phyloP scores from a whole-genome alignment of 306 rosid species.

The barrel medic (Medicago truncatula) region DNA sequence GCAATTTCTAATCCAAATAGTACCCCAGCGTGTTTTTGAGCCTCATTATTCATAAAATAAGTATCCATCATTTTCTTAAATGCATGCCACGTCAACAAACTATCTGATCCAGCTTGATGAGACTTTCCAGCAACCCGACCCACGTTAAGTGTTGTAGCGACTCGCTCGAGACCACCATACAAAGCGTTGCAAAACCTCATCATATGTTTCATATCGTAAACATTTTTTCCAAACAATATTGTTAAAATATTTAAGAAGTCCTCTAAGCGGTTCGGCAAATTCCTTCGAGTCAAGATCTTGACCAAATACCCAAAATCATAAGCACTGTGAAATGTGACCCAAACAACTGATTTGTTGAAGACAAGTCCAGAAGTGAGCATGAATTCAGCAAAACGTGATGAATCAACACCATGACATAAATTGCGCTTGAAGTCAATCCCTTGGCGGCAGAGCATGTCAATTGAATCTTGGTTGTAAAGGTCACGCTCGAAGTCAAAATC shows the following conservation, averaged over 20 bases:
- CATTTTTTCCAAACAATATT: not conserved
- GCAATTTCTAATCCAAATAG: not conserved
- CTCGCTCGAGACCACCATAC: not conserved
- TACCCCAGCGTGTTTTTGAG: not conserved
- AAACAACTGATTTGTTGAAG: not conserved
- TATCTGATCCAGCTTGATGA: constrained; percentile 2
- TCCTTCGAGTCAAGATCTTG: not conserved
- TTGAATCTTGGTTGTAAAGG: not conserved
- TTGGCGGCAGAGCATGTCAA: not conserved
- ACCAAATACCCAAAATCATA: not conserved
- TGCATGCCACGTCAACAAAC: not conserved
- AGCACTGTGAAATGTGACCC: not conserved
- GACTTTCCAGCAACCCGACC: not conserved
- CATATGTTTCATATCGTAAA: not conserved
- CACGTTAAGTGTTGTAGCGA: not conserved
- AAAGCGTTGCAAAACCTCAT: not conserved
- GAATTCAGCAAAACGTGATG: not conserved
- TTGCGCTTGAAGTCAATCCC: not conserved
- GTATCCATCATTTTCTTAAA: not conserved
- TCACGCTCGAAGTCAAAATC: not conserved
- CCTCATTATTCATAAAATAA: not conserved
- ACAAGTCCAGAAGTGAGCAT: not conserved
- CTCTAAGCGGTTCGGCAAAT: not conserved
- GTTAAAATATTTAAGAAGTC: not conserved
- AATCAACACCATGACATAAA: not conserved